Base-by-base conservation (phyloP, 208 protist genomes). In the Trypanosoma lewisi region DNA sequence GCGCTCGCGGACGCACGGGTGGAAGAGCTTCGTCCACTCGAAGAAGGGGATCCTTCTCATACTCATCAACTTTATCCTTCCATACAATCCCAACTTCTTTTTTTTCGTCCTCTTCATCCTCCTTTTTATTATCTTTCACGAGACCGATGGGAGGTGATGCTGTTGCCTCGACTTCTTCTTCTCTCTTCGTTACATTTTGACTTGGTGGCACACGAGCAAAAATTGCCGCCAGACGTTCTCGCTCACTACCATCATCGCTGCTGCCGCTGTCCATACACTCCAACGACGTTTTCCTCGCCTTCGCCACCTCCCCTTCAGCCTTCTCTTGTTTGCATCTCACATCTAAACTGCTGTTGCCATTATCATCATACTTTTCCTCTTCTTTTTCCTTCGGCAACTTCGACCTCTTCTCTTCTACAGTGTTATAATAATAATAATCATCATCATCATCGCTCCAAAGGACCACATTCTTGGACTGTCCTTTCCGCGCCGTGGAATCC, bases 191-290 rank as follows among this genome's bases (percentile, higher is more conserved):
- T 30, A 30, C 47, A 8, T 25, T 21, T 30, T 27, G n/a, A 12
- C 14, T 23, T 8, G 37, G 27, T 28, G 11, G 14, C 23, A 31
- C 3, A 25, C 47, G 59, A 4, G 16, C 34, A 25, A 67, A 28
- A 49, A 49, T 50, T 17, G 36, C 12, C 39, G 31, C 21, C 16
- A 67, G 36, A 28, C 48, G 34, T 27, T 41, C 19, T 8, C 50
- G 12, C 17, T 58, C 61, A 30, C 51, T 51, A 11, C 37, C 61
- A 58, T 33, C 37, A 27, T 28, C 33, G 34, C 61, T 64, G 14
- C 61, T 67, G 12, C 61, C 51, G 47, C 50, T 58, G 9, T 67
- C 61, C 14, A 67, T 39, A 19, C 53, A 58, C 30, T 39, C 50
- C 50, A 55, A 9, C 4, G 16, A 5, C 8, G 44, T 60, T 11